Percentiles rank a stretch among this genome's conserved stretches.
Conservation (phyloP, 129 eudicot species). For the Cynara cardunculus region DNA sequence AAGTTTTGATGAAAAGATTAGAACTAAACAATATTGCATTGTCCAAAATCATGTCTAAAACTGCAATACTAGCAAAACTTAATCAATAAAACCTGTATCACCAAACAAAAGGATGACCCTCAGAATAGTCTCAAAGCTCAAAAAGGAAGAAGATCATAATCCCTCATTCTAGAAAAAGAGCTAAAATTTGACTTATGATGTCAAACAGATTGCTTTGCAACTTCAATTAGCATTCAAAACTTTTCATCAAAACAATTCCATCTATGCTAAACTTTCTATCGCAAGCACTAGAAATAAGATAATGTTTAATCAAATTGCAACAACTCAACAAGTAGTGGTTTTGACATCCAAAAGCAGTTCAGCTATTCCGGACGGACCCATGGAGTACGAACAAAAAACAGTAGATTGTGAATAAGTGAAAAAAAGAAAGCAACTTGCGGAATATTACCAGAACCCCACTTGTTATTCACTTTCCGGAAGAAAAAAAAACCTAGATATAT, state of each 20-base stretch:
- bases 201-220: not conserved
- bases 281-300: not conserved
- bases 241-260: not conserved
- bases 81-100: constrained; percentile 7
- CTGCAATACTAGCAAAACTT: constrained; percentile 3
- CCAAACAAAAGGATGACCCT: not conserved
- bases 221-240: not conserved
- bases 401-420: not conserved
- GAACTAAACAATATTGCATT: constrained; percentile 15
- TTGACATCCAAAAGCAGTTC: not conserved
- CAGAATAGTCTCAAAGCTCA: not conserved
- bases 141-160: not conserved
- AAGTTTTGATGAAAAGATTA: not conserved
- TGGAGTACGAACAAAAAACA: not conserved
- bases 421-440: not conserved
- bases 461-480: not conserved
- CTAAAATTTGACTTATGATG: not conserved
- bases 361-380: not conserved
- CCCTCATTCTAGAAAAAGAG: not conserved
- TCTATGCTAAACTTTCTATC: not conserved
- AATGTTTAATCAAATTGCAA: constrained; percentile 9
- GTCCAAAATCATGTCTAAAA: not conserved
- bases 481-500: not conserved
- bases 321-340: constrained; percentile 1
- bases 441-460: constrained; percentile 17